A percentile compares a stretch with the other conserved stretches of the same genome.
Evolutionary conservation across 2,329 filamentous ascomycete genomes (phyloP).

Genomic region (Botryotinia narcissicola): DNA sequence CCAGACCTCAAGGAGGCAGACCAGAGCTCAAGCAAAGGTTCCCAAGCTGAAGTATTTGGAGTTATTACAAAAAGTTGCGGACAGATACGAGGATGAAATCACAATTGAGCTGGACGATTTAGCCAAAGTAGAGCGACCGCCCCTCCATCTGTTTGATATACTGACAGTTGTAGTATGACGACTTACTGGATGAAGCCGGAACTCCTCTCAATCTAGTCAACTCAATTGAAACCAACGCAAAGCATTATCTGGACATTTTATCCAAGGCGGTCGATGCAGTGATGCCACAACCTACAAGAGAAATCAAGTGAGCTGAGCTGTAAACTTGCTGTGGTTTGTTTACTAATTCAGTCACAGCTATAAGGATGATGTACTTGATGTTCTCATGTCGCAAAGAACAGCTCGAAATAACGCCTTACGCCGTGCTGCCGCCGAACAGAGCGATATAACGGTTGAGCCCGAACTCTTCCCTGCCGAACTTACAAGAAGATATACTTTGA

Average conservation of each 20-base stretch:
- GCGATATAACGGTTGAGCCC: constrained; percentile 60
- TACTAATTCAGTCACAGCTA: constrained; percentile 54
- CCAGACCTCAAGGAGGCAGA: constrained; percentile 45
- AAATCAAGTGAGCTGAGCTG: constrained; percentile 64
- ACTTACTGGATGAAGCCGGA: constrained; percentile 60
- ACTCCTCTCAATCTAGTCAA: constrained; percentile 64
- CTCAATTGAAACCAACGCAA: constrained; percentile 85
- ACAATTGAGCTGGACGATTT: constrained; percentile 89
- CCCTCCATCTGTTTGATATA: constrained; percentile 42
- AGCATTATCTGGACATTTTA: constrained; percentile 91
- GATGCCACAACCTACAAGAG: constrained; percentile 74
- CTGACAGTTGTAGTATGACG: constrained; percentile 60
- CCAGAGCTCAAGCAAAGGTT: constrained; percentile 49
- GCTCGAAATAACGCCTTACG: constrained; percentile 77
- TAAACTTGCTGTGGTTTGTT: background rate
- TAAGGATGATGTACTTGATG: constrained; percentile 96
- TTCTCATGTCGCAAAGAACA: constrained; percentile 89
- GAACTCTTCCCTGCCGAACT: constrained; percentile 89
- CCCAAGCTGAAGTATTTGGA: constrained; percentile 86
- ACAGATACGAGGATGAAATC: constrained; percentile 74
- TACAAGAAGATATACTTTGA: constrained; percentile 89
- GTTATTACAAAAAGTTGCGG: constrained; percentile 80
- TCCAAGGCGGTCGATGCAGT: constrained; percentile 84
- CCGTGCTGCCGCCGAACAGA: constrained; percentile 62
- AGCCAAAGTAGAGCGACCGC: constrained; percentile 52